These are phyloP conservation scores for Trichoderma afroharzianum DNA, from an alignment of 2,329 filamentous ascomycete species.

Conservation along the genomic window DNA sequence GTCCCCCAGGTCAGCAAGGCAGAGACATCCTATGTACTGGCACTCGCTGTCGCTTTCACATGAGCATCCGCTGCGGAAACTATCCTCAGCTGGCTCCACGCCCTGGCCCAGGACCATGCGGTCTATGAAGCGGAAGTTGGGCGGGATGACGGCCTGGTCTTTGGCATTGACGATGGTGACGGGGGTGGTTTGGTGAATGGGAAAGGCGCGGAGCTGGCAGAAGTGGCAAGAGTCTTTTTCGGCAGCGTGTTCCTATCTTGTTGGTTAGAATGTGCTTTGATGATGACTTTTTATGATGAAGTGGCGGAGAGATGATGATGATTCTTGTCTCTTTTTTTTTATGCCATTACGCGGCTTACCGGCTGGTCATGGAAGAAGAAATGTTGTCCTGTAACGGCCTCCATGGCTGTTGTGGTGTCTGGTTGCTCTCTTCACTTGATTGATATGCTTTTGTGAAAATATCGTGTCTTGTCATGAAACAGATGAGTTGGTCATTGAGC, in stretches of 20 bases:
- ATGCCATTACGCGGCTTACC: slow-evolving; percentile 18
- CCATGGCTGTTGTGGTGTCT: slow-evolving; percentile 35
- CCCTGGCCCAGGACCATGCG: slow-evolving; percentile 56
- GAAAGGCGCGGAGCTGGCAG: slow-evolving; percentile 57
- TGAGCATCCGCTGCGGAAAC: slow-evolving; percentile 65
- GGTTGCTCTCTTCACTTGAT: not conserved
- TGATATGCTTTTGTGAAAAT: not conserved
- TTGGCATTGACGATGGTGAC: slow-evolving; percentile 63
- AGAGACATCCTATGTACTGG: slow-evolving; percentile 64
- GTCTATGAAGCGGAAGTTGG: slow-evolving; percentile 66
- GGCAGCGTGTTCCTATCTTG: slow-evolving; percentile 23
- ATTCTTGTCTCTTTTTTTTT: not conserved
- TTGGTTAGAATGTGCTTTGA: not conserved
- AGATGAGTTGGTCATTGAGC: not conserved
- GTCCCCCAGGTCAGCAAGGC: slow-evolving; percentile 60
- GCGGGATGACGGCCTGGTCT: slow-evolving; percentile 54
- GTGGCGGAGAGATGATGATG: not conserved
- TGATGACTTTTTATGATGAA: not conserved
- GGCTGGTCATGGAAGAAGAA: slow-evolving; percentile 48
- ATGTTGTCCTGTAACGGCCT: slow-evolving; percentile 43
- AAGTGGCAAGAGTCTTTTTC: slow-evolving; percentile 52
- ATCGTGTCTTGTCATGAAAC: not conserved
- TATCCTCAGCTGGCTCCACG: slow-evolving; percentile 56
- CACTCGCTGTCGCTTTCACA: slow-evolving; percentile 62
- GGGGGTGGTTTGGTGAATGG: slow-evolving; percentile 45